Evolutionary conservation across 2,329 filamentous ascomycete genomes (phyloP).

Genomic region (Pseudogymnoascus sp.): DNA sequence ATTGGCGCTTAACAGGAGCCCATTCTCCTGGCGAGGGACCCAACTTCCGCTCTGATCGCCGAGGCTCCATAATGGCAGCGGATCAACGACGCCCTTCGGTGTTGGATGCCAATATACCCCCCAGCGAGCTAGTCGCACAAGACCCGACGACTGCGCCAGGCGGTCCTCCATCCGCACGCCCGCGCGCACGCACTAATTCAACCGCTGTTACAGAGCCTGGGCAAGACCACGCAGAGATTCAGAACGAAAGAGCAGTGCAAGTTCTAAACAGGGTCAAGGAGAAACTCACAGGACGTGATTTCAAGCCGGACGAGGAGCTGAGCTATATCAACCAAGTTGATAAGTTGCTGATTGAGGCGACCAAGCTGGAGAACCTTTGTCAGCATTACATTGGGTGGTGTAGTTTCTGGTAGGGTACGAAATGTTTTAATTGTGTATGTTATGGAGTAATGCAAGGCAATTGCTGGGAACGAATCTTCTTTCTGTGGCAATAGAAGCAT

Average conservation of each 20-base stretch:
- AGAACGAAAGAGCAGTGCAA: conserved; percentile 87
- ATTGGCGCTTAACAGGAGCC: conserved; percentile 74
- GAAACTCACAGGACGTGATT: conserved; percentile 90
- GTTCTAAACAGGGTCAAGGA: conserved; percentile 87
- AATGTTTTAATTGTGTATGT: not conserved
- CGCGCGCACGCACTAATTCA: conserved; percentile 53
- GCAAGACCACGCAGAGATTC: conserved; percentile 58
- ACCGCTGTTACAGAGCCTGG: conserved; percentile 34
- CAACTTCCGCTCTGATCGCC: conserved; percentile 56
- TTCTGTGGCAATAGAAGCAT: not conserved
- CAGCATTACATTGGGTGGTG: conserved; percentile 99
- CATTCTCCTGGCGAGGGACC: conserved; percentile 53
- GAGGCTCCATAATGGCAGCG: conserved; percentile 40
- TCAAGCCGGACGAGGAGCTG: conserved; percentile 77
- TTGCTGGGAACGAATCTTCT: conserved; percentile 5
- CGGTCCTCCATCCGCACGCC: conserved; percentile 40
- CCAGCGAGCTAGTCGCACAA: conserved; percentile 47
- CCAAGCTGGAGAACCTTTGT: conserved; percentile 92
- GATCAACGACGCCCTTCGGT: conserved; percentile 54
- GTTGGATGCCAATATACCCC: conserved; percentile 53
- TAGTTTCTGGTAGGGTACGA: conserved; percentile 70
- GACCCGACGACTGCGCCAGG: conserved; percentile 30
- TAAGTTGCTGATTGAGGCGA: conserved; percentile 88
- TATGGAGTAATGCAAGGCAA: not conserved
- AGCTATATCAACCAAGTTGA: conserved; percentile 83